Evolutionary conservation across 2,329 filamentous ascomycete genomes (phyloP), one percentile per base, ranked within the genome.

Genomic region (Orbilia brochopaga): DNA sequence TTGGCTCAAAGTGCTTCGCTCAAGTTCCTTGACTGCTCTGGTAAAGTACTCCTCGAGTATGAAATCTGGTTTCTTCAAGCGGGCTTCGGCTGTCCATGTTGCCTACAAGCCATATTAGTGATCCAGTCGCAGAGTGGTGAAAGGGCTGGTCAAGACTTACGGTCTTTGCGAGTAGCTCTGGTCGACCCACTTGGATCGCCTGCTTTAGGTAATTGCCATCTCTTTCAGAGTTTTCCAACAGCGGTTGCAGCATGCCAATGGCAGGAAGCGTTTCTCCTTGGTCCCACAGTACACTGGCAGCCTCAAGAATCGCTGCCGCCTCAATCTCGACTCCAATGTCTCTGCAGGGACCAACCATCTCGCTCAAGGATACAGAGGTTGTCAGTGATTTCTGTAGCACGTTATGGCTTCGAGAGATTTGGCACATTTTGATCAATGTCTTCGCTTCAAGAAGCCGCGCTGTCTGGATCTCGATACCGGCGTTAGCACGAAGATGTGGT

Each of bases 251-350:
- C 84, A 97, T 92, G 40, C 88, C 85, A 69, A 99, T 96, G 0
- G 94, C 96, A 0, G 90, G 87, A 19, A 88, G 86, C 82, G 91
- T 90, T 79, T 99, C 93, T 11, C 92, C 92, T 78, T 96, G 90
- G 73, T 95, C 91, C 93, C 94, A 99, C 0, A 99, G 82, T 5
- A 95, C 91, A 76, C 90, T 91, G 10, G 95, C 92, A 6, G 90
- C 86, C 79, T 97, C 94, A 60, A 93, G 85, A 74, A 88, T 87
- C 42, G 92, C 86, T 11, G 88, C 88, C 11, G 88, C 90, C 77
- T 92, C 89, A 50, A 97, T 86, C 65, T 87, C 85, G 1, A 97
- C 80, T 0, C 89, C 90, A n/a, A 91, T 79, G 0, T 85, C 82
- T 69, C 85, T 83, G 77, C 90, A 94, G 2, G 87, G 82, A 4